Conservation (phyloP, 2,329 filamentous ascomycete genomes). For the Amauroascus niger region DNA sequence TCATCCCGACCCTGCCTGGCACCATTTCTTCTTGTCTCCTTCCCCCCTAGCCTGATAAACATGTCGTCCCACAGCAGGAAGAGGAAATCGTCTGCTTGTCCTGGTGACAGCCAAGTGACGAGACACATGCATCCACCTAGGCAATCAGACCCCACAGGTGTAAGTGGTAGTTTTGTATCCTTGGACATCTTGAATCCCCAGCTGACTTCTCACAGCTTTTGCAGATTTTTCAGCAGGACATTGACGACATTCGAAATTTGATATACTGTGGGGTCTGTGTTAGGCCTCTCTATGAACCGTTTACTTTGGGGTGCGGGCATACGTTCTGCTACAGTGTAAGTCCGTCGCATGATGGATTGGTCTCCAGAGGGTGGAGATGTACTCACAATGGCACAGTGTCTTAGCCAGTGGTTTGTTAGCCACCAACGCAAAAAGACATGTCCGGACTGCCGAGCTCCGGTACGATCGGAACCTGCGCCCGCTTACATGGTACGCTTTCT, state of each 20-base stretch:
- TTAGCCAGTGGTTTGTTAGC: slow-evolving; percentile 47
- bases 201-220: slow-evolving; percentile 27
- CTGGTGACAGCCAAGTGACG: neutral
- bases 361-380: neutral
- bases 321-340: slow-evolving; percentile 61
- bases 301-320: slow-evolving; percentile 58
- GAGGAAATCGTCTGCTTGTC: neutral
- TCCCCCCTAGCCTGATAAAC: neutral
- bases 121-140: neutral
- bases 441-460: slow-evolving; percentile 55
- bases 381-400: slow-evolving; percentile 36
- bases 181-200: neutral
- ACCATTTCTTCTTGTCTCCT: neutral
- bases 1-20: no score
- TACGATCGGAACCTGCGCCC: slow-evolving; percentile 52
- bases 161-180: neutral
- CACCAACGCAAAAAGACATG: slow-evolving; percentile 54
- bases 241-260: slow-evolving; percentile 51
- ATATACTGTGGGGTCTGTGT: slow-evolving; percentile 61
- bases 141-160: slow-evolving; percentile 2
- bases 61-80: slow-evolving; percentile 1
- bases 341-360: slow-evolving; percentile 15
- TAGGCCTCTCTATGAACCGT: slow-evolving; percentile 59
- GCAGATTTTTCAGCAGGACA: slow-evolving; percentile 43
- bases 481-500: slow-evolving; percentile 48